These are phyloP conservation scores for Sordariomycetes sp. DNA, from an alignment of 2,329 filamentous ascomycete genomes.

Conservation along the genomic window DNA sequence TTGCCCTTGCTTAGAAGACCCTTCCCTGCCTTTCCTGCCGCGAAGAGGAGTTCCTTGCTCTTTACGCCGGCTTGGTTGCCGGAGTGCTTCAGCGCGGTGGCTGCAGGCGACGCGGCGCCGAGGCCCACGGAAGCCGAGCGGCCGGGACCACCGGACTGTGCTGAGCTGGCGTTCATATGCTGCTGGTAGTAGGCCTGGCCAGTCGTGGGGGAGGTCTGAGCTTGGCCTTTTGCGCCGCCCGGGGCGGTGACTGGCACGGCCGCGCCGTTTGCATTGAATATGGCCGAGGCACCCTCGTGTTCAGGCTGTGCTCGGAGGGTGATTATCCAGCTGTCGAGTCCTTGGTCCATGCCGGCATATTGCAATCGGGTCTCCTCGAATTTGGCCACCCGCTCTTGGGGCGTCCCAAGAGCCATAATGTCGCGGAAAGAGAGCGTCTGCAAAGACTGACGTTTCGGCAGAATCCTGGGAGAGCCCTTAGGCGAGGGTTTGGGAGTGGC, in stretches of 20 bases:
- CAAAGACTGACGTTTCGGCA: not conserved
- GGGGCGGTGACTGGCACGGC: not conserved
- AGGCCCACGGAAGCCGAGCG: too few species aligned
- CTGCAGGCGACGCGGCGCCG: not conserved
- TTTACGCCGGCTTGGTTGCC: constrained; percentile 63
- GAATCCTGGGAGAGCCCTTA: not conserved
- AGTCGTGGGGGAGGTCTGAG: not conserved
- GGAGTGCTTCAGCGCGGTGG: constrained; percentile 30
- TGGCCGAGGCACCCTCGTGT: constrained; percentile 2
- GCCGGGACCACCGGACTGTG: constrained; percentile 12
- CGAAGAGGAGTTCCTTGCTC: constrained; percentile 81
- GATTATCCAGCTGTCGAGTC: constrained; percentile 51
- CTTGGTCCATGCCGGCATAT: constrained; percentile 63
- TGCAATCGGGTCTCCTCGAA: constrained; percentile 63
- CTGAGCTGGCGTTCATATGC: constrained; percentile 37
- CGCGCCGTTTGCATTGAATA: not conserved
- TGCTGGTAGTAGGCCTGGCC: constrained; percentile 39
- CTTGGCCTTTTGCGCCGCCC: not conserved
- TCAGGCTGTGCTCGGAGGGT: constrained; percentile 23
- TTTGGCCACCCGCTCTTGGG: constrained; percentile 58
- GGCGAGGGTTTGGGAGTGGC: not conserved
- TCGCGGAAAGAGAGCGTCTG: constrained; percentile 49
- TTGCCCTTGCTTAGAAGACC: constrained; percentile 85
- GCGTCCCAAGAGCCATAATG: constrained; percentile 58
- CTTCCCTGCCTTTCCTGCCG: constrained; percentile 81